Base-by-base conservation (phyloP, 768 basidiomycete genomes). In the Leccinellum albellum region DNA sequence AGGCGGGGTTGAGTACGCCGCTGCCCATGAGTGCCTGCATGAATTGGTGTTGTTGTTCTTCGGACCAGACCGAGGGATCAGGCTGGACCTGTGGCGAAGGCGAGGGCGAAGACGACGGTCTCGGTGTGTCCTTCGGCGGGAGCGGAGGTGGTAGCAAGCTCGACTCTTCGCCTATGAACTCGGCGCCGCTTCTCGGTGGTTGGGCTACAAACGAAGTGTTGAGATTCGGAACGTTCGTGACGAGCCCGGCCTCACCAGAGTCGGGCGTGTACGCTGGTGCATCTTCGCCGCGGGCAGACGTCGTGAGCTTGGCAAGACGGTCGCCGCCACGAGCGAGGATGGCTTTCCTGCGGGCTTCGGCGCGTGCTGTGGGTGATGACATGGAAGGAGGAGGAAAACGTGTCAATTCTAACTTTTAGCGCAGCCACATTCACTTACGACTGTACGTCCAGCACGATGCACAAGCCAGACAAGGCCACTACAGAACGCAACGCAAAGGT, bases 381-480 rank as follows among this genome's bases (percentile, higher is more conserved):
- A 70, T 71, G 50, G 20, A 57, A 40, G 21, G 29, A 49, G 49
- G 1, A 24, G 15, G 46, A 47, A 14, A 57, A 61, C 59, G 63
- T 65, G 63, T 42, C 1, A 42, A 42, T 9, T 31, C 9, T 10
- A 10, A 17, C n/a, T n/a, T 17, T 35, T 8, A 17, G 35, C 35
- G 17, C 35, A 35, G 35, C 35, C 35, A 35, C 35, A 35, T 24
- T 14, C 15, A n/a, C n/a, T n/a, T n/a, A n/a, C n/a, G n/a, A n/a
- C n/a, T n/a, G n/a, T n/a, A n/a, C n/a, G n/a, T n/a, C 28, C 24
- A 66, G 60, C 58, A 70, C 65, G 61, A 78, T 78, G 69, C 64
- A 78, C 44, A 75, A 74, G 55, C 88, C 89, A 76, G 94, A 96
- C 77, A 94, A 90, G 68, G 83, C 88, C 0, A 94, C 88, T 0